Base-by-base conservation (phyloP, 192 early-diverging fungal genomes). In the Gaertneriomyces sp. region DNA sequence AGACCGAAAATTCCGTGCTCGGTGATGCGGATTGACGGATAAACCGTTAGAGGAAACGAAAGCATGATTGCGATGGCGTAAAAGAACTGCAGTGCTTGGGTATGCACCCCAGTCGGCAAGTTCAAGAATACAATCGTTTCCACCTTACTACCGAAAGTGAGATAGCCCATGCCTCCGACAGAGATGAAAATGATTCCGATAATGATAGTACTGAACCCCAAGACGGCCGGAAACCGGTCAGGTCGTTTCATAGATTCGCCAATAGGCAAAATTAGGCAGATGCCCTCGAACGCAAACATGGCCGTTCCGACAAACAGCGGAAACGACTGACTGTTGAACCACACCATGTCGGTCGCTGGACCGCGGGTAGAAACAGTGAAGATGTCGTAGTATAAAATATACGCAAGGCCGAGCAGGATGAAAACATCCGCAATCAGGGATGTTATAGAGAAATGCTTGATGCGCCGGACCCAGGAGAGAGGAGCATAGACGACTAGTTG, bases 301-400 rank as follows among this genome's bases (percentile, higher is more conserved):
- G 95, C 95, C 11, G 95, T 98, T 57, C 95, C 95, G 46, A 98
- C 88, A 66, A 96, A 94, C 49, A 95, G 73, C 25, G 92, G 83
- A 66, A 94, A 95, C 46, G 85, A 83, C 58, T 87, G 79, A 50
- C 79, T 68, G 75, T 98, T 98, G 70, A 98, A 86, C 53, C 79
- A 72, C 55, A 81, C 76, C 12, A 96, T 79, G 42, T 92, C 81
- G 14, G 43, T 60, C 7, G 87, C 86, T 38, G 88, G 62, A 4
- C 94, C 94, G 12, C 72, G 58, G 10, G 76, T 84, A 44, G 80
- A 60, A 33, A 98, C 72, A 4, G 79, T 79, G 63, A 76, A 81
- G 60, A 96, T 66, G 70, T 95, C 91, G 66, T 86, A 89, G 61
- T 86, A 82, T 66, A 95, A 88, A 59, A 98, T 75, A 73, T 93